Evolutionary conservation across 2,329 filamentous ascomycete genomes (phyloP), one percentile per base, ranked within the genome.

Genomic region (Polychaeton citri): DNA sequence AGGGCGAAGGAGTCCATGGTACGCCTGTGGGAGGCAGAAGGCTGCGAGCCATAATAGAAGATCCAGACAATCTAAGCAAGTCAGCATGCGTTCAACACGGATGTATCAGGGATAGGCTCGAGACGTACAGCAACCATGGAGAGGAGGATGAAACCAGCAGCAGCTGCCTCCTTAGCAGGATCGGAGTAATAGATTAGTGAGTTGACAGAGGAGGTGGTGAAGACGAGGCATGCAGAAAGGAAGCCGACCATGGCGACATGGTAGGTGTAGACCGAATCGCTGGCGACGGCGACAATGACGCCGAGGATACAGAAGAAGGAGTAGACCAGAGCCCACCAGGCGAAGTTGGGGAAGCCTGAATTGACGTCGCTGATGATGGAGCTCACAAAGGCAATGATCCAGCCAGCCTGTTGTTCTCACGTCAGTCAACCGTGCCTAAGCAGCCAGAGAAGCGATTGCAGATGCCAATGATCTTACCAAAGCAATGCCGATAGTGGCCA

Each of bases 1-100:
- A 95, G 71, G 33, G 90, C 86, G 54, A 95, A 95, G 1, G 88
- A 94, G 63, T 98, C 90, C 49, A 96, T 81, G 58, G 92, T 94
- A 38, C 84, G 79, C 50, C 88, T 82, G 44, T 87, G 83, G 37
- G 79, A 74, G 12, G 87, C 83, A 30, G 84, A 82, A 1, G 88
- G 86, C 13, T 86, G 81, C 2, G 88, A 94, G 51, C 90, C 90
- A 53, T 95, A 98, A 68, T 96, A 96, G 63, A 96, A 93, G 49
- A 95, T 94, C 90, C 90, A 98, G 40, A 96, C 75, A 50, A 94
- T 83, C 87, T 95, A 49, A 60, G 53, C 21, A 26, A 26, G 28
- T 32, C 28, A 10, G 1, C 15, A 19, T 43, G 34, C 19, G 8
- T 20, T 38, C n/a, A n/a, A n/a, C n/a, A n/a, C 21, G 36, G 16